A percentile compares a stretch with the other conserved stretches of the same genome.
phyloP scores from a whole-genome alignment of 768 basidiomycete genomes.

The Amanita phalloides region DNA sequence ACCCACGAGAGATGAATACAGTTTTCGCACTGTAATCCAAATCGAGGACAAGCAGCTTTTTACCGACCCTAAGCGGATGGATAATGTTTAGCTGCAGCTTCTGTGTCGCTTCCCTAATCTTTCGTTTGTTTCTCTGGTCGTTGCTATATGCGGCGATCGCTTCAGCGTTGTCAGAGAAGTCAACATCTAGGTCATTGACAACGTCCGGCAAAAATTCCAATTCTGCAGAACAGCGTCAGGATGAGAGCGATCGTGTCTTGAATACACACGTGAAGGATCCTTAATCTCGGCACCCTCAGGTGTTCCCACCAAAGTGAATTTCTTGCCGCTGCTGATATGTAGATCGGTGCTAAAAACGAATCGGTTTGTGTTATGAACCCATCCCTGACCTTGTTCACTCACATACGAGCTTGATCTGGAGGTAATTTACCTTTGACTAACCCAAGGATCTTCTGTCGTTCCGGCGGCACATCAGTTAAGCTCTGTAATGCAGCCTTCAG shows the following conservation, averaged over 20 bases:
- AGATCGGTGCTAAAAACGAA: slow-evolving; percentile 39
- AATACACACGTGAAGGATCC: slow-evolving; percentile 50
- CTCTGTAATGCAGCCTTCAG: slow-evolving; percentile 57
- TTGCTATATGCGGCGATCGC: slow-evolving; percentile 54
- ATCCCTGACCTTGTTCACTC: slow-evolving; percentile 12
- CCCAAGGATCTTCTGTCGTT: slow-evolving; percentile 82
- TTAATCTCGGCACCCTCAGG: slow-evolving; percentile 81
- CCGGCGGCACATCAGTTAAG: slow-evolving; percentile 71
- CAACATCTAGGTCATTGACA: slow-evolving; percentile 75
- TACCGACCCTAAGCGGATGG: slow-evolving; percentile 63
- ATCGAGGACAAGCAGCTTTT: slow-evolving; percentile 77
- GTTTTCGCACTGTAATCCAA: slow-evolving; percentile 66
- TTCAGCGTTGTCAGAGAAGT: slow-evolving; percentile 52
- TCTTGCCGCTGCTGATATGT: slow-evolving; percentile 47
- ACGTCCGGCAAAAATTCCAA: slow-evolving; percentile 58
- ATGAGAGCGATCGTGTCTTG: not conserved
- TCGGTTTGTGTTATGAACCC: slow-evolving; percentile 5
- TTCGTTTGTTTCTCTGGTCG: slow-evolving; percentile 74
- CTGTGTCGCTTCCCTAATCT: slow-evolving; percentile 63
- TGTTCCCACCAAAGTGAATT: slow-evolving; percentile 81
- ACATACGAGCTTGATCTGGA: slow-evolving; percentile 62
- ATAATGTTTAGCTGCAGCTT: slow-evolving; percentile 64
- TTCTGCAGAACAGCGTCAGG: slow-evolving; percentile 25
- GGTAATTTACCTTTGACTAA: slow-evolving; percentile 78
- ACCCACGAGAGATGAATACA: not conserved